These are phyloP conservation scores for Quambalaria eucalypti DNA, from an alignment of 1,284 basidiomycete species.

Conservation along the genomic window DNA sequence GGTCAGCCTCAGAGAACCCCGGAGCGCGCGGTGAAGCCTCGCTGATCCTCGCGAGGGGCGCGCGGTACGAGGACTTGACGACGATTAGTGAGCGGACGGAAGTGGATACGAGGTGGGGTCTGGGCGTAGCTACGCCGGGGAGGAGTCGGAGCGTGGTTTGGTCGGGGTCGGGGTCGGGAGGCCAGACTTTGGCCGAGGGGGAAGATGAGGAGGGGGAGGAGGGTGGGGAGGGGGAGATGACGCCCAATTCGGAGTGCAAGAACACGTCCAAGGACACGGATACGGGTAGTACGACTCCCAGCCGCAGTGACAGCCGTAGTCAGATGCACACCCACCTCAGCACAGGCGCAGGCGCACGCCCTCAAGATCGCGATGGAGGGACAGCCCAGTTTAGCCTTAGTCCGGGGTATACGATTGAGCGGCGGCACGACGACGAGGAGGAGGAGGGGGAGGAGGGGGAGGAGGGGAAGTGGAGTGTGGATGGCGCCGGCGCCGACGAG, in stretches of 20 bases:
- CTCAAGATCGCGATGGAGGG: neutral
- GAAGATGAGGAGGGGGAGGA: constrained; percentile 25
- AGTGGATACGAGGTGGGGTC: neutral
- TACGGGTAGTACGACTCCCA: neutral
- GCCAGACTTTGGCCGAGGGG: constrained; percentile 5
- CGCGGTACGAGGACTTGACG: neutral
- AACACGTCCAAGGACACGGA: no score
- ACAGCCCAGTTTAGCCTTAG: neutral
- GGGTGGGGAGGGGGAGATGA: no score
- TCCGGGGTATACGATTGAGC: neutral
- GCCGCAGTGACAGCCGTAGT: neutral
- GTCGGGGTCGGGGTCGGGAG: no score
- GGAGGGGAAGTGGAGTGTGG: no score
- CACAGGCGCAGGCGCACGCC: no score
- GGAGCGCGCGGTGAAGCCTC: no score
- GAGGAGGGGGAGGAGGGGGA: no score
- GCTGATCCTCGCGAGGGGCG: neutral
- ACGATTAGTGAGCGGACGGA: neutral
- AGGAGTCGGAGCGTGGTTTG: no score
- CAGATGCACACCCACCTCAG: no score
- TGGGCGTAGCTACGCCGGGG: neutral
- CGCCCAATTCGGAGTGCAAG: no score
- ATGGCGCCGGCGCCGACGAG: constrained; percentile 1
- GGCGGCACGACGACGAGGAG: neutral
- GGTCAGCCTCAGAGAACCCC: no score